Conservation (phyloP, 2,329 filamentous ascomycete genomes). For the Alternaria gansuensis region DNA sequence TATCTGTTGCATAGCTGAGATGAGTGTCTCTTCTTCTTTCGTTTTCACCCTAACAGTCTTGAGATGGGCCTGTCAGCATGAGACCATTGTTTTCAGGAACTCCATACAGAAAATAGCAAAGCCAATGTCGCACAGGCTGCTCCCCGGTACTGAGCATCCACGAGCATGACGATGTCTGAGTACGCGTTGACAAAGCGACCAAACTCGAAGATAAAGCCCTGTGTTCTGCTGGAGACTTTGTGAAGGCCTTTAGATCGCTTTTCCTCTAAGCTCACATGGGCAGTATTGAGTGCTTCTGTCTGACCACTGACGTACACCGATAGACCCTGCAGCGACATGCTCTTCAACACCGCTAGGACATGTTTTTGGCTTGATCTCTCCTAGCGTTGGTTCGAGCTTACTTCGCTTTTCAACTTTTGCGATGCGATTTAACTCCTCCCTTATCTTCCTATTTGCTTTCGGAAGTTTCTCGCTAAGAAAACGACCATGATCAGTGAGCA, state of each 20-base stretch:
- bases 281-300: background rate
- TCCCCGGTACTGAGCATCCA: background rate
- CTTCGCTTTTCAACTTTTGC: no score
- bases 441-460: no score
- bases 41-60: constrained; percentile 18
- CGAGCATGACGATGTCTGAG: background rate
- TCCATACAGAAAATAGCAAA: background rate
- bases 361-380: no score
- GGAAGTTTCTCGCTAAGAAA: no score
- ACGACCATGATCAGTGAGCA: no score
- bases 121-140: background rate
- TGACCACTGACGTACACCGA: background rate
- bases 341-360: no score
- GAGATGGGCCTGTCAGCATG: background rate
- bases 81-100: no score
- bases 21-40: constrained; percentile 18
- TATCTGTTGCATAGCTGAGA: constrained; percentile 13
- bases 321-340: background rate
- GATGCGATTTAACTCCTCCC: no score
- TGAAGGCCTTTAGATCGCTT: background rate
- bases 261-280: background rate
- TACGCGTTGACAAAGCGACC: background rate
- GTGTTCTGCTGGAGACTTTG: background rate
- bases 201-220: background rate
- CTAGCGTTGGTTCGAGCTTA: no score